Base-by-base conservation (phyloP, 2,329 filamentous ascomycete species). In the Xylariaceae sp. region DNA sequence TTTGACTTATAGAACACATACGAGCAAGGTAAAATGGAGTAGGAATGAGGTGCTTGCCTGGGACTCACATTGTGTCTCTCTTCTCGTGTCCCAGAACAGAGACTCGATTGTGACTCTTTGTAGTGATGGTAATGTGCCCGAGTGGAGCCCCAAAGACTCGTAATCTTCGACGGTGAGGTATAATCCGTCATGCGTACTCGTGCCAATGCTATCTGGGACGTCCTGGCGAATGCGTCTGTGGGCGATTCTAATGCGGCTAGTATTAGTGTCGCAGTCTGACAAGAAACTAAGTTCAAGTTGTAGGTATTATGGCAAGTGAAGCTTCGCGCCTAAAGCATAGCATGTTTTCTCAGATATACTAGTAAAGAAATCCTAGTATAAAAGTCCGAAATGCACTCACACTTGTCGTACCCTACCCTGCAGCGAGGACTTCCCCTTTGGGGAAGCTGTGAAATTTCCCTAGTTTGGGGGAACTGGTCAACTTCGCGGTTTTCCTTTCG, bases 11-110 rank as follows among this genome's bases (percentile, higher is more conserved):
- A 10, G 14, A 16, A 37, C 32, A 37, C 12, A 21, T 26, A 19
- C 5, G 44, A 16, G 6, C 14, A 40, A 44, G 9, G 21, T 41
- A 18, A 46, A 2, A 7, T 40, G 43, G 29, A n/a, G 19, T 20
- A n/a, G 7, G 20, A 21, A 12, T 20, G 37, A 16, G 18, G 2
- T 46, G 20, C 49, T 42, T 18, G 32, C 45, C 10, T 29, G 16
- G 42, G 40, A 64, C 68, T 66, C 56, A 70, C 68, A 56, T 32
- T 70, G 58, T 26, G 61, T 66, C 40, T 70, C 67, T 54, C 53
- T 64, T 37, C 64, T 64, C 44, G 64, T 50, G 48, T 70, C 65
- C 68, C 68, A 70, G 60, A 70, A 70, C 3, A 60, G 64, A 26
- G 64, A 68, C 48, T 70, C 68, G 29, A 63, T 65, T 20, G 68